Evolutionary conservation across 805 yeast species (phyloP), one percentile per base, ranked within the genome.

Genomic region (Metahyphopichia silvanorum): DNA sequence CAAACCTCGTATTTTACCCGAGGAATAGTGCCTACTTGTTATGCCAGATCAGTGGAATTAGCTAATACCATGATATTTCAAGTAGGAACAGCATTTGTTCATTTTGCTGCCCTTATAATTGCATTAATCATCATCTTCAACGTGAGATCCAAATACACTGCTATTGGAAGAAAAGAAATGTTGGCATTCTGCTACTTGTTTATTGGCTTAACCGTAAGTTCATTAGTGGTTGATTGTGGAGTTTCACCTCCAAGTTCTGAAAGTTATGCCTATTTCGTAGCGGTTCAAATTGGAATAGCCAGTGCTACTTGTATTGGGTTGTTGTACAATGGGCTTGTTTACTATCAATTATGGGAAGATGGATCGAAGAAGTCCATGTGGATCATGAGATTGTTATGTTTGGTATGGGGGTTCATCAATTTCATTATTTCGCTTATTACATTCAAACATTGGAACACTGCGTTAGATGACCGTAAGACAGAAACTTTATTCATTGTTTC

Each of bases 311-410:
- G 95, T 50, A 69, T 81, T 67, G 60, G 83, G 25, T 56, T 91
- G 33, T 62, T 85, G 51, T 66, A 77, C 33, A 81, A 82, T 39
- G 96, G 97, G 4, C 52, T 93, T 4, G 59, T 88, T 13, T 89
- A 91, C 13, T 87, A 87, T 56, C 93, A 88, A 56, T 60, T 89
- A 21, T 93, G 96, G 94, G 97, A 89, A 56, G 98, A 91, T 57
- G 97, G 97, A 13, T 82, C 96, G 1, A 51, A 56, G 12, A 65
- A 53, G 36, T 79, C 95, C 1, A 71, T 86, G 68, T 60, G 76
- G 54, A 51, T 68, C 3, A 56, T 84, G 25, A 67, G 86, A 38
- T 31, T 69, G 3, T 44, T 76, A 1, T 67, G 86, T n/a, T 31
- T 68, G 1, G 44, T 63, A 1, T 78, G 86, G 50, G 88, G 86